Percentiles rank a stretch among this genome's conserved stretches.
These are phyloP conservation scores for Cercospora brassicicola DNA, from an alignment of 2,329 filamentous ascomycete species.

Conservation along the genomic window DNA sequence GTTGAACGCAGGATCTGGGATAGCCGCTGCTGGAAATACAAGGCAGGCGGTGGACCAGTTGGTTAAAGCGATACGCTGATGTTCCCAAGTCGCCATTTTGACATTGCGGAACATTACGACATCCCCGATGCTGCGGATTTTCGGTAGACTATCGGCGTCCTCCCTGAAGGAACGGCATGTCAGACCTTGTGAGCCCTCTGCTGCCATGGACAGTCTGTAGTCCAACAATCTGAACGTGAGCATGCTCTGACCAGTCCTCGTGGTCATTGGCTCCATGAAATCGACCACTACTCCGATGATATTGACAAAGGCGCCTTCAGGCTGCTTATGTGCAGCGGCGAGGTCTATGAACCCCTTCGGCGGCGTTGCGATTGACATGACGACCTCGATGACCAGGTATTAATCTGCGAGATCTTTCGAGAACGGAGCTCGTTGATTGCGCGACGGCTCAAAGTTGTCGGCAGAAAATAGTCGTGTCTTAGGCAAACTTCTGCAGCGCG, in stretches of 20 bases:
- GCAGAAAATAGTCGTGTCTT: neutral
- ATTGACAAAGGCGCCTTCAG: constrained; percentile 46
- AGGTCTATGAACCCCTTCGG: constrained; percentile 34
- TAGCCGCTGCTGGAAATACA: constrained; percentile 31
- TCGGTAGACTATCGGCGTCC: constrained; percentile 39
- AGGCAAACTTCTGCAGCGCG: neutral
- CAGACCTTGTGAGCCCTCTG: constrained; percentile 28
- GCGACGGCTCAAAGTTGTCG: neutral
- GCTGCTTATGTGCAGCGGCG: constrained; percentile 21
- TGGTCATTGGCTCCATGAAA: constrained; percentile 54
- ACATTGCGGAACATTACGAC: constrained; percentile 60
- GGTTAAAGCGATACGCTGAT: constrained; percentile 29
- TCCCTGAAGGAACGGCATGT: constrained; percentile 62
- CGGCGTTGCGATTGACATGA: constrained; percentile 9
- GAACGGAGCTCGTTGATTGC: neutral
- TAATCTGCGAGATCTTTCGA: neutral
- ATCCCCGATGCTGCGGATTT: constrained; percentile 55
- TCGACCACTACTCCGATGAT: constrained; percentile 73
- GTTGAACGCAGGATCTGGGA: constrained; percentile 34
- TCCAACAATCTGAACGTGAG: constrained; percentile 45
- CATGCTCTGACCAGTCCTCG: constrained; percentile 45
- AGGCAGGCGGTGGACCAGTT: constrained; percentile 28
- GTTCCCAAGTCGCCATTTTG: constrained; percentile 28
- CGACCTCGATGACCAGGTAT: neutral
- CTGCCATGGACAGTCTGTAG: constrained; percentile 21